Base-by-base conservation (phyloP, 192 early-diverging fungal genomes). In the Pilobolus umbonatus region DNA sequence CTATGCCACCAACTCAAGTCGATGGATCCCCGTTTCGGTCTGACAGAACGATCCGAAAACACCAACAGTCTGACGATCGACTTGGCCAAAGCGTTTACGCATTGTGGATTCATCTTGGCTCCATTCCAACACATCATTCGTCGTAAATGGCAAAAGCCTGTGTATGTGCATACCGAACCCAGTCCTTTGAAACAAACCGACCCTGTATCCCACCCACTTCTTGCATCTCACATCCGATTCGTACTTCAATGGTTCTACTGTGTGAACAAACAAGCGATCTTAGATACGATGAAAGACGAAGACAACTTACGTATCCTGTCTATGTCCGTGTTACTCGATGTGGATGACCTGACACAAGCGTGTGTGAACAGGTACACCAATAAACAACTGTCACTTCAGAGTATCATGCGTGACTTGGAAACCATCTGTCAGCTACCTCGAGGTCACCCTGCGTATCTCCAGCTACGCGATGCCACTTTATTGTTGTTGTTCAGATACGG, bases 151-250 rank as follows among this genome's bases (percentile, higher is more conserved):
- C 55, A 65, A 44, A 59, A 51, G 5, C 49, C 60, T 1, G 29
- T 40, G 1, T 11, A 34, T 11, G 19, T 22, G 19, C 9, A 3
- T 15, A 21, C 32, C 14, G 17, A 11, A 7, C 10, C 44, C 43
- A 59, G 21, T 19, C 5, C 6, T 35, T 38, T 38, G 1, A 15
- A 28, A 28, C 47, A 29, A 39, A 19, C 29, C 28, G 24, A 46
- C 4, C 24, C n/a, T 24, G 24, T 3, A 8, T 17, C 29, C 4
- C 26, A 61, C 29, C 67, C 48, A 10, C 34, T 69, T 17, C 25
- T 69, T 0, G 22, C 61, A n/a, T 60, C 56, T 15, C 67, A 69
- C 57, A 39, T 69, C 21, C 48, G 61, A 7, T 69, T 69, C 43
- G 61, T 35, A 4, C 38, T 69, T 2, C 49, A 40, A 6, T 69